Evolutionary conservation across 257 asterid species (phyloP).

Genomic region (Gentiana macrophylla): DNA sequence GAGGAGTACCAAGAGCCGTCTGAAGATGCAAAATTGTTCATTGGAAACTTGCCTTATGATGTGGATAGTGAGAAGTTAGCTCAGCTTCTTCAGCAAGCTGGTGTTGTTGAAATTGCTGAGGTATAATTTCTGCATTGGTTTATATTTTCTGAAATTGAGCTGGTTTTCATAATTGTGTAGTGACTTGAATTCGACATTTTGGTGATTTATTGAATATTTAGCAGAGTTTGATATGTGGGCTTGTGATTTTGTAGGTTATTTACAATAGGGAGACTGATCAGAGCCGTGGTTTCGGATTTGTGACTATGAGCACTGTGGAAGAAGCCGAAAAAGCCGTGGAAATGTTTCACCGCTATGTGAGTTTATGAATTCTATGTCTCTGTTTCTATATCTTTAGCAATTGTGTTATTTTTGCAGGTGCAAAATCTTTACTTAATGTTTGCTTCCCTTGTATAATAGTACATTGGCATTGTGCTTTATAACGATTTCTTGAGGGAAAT

Average conservation of each 20-base stretch:
- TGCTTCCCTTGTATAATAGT: not conserved
- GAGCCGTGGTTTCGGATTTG: conserved; percentile 98
- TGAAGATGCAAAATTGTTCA: conserved; percentile 77
- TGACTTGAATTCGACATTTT: not conserved
- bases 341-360: conserved; percentile 63
- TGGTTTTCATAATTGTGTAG: too few relatives aligned
- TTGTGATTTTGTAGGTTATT: conserved; percentile 45
- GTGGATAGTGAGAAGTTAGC: conserved; percentile 62
- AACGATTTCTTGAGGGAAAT: not conserved
- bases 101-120: conserved; percentile 84
- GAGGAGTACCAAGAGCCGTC: conserved; percentile 39
- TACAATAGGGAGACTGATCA: conserved; percentile 58
- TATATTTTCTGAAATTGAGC: not conserved
- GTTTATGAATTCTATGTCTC: conserved; percentile 15
- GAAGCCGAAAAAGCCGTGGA: conserved; percentile 91
- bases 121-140: conserved; percentile 15
- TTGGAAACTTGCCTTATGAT: conserved; percentile 82
- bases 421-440: not conserved
- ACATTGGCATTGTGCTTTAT: not conserved
- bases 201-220: not conserved
- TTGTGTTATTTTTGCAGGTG: not conserved
- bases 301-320: conserved; percentile 77
- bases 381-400: not conserved
- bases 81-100: conserved; percentile 61
- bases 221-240: not conserved